Percentiles rank a stretch among this genome's conserved stretches.
Evolutionary conservation across 2,329 filamentous ascomycete species (phyloP).

Genomic region (Fusarium sp.): DNA sequence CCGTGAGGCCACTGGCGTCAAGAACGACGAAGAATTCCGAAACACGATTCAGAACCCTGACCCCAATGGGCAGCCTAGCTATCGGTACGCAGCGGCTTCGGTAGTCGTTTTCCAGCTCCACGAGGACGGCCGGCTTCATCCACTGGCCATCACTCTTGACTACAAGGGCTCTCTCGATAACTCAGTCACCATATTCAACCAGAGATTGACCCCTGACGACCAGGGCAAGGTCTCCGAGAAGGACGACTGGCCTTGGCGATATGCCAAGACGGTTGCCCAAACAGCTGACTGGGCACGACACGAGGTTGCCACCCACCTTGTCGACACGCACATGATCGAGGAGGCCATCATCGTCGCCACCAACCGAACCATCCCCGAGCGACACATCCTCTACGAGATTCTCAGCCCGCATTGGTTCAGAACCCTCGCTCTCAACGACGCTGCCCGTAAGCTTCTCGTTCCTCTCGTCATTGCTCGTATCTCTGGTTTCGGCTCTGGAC

Average conservation of each 20-base stretch:
- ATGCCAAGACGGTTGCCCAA: constrained; percentile 34
- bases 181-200: constrained; percentile 32
- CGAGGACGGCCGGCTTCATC: constrained; percentile 27
- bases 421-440: constrained; percentile 24
- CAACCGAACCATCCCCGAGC: constrained; percentile 24
- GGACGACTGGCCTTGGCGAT: constrained; percentile 35
- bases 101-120: constrained; percentile 32
- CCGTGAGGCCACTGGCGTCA: constrained; percentile 24
- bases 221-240: constrained; percentile 14
- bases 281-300: constrained; percentile 36
- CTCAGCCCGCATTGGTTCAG: constrained; percentile 34
- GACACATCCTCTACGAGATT: constrained; percentile 23
- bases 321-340: constrained; percentile 34
- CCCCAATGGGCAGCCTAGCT: background rate
- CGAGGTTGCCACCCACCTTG: constrained; percentile 28
- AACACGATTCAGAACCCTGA: constrained; percentile 1
- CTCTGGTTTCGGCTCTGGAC: constrained; percentile 9
- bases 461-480: constrained; percentile 21
- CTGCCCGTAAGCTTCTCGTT: constrained; percentile 13
- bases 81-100: constrained; percentile 21
- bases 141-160: constrained; percentile 29
- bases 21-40: constrained; percentile 1
- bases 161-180: constrained; percentile 19
- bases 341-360: constrained; percentile 37
- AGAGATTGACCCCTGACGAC: constrained; percentile 19